Evolutionary conservation across 305 asterid genomes (phyloP), one percentile per base, ranked within the genome.

Genomic region (Fraxinus latifolia): DNA sequence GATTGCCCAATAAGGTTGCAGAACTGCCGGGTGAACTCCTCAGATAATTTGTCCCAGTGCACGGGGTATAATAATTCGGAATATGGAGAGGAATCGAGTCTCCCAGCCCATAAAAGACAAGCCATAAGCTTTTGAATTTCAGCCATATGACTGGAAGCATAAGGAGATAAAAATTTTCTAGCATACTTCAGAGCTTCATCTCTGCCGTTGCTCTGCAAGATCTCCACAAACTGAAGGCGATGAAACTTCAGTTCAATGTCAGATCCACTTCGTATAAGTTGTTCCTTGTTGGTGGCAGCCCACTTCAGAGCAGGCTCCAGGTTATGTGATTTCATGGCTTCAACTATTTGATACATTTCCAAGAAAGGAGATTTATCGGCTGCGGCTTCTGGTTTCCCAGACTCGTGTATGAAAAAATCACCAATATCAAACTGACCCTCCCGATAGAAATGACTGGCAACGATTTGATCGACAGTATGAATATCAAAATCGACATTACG

Each of bases 121-220:
- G 91, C 91, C 97, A 94, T 91, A 15, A 95, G 97, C 85, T 89
- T 95, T 80, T 92, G 98, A 86, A 94, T 86, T 87, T 94, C 97
- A 36, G 87, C 82, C 91, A 92, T 84, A 77, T 90, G 94, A 70
- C 83, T 91, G 76, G 87, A 50, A 39, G 96, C 94, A 81, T 93
- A 94, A 4, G 93, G 93, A 15, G 92, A 82, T 76, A 94, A 82
- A 84, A 82, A 87, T 15, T 91, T 84, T 85, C 91, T 89, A 31
- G 93, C 97, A 67, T 95, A 95, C 42, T 82, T 88, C 12, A 95
- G 83, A 80, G 96, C 97, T 84, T 90, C 98, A 8, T 89, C 97
- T 81, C 92, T 86, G 82, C 95, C 93, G 55, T 47, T 87, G 39
- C 87, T 92, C 87, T 89, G 96, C 83, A 94, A 84, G 77, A 88